A percentile compares a stretch with the other conserved stretches of the same genome.
phyloP scores from a whole-genome alignment of 1,284 basidiomycete genomes.

The Xerocomus nothofagi region DNA sequence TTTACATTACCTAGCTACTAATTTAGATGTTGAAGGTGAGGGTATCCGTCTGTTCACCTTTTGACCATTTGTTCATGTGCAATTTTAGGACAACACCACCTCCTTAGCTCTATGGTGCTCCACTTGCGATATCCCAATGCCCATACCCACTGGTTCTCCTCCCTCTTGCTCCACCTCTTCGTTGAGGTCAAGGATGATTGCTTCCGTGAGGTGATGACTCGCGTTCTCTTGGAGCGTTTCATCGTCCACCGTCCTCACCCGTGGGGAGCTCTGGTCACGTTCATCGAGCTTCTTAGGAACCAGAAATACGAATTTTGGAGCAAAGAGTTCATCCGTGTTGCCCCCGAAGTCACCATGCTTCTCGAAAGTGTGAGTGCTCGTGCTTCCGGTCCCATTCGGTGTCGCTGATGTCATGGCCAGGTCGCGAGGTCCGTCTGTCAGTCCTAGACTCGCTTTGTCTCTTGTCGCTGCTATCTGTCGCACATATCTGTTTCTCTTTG shows the following conservation, averaged over 20 bases:
- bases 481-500: conserved; percentile 54
- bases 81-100: conserved; percentile 81
- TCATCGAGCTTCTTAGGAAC: conserved; percentile 88
- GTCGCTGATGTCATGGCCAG: conserved; percentile 37
- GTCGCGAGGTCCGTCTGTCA: conserved; percentile 73
- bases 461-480: conserved; percentile 41
- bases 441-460: conserved; percentile 62
- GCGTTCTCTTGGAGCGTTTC: conserved; percentile 91
- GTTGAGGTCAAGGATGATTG: conserved; percentile 69
- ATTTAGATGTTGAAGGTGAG: conserved; percentile 89
- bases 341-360: conserved; percentile 78
- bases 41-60: conserved; percentile 3
- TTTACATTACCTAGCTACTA: conserved; percentile 78
- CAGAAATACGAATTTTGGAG: conserved; percentile 85
- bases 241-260: conserved; percentile 94
- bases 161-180: conserved; percentile 86
- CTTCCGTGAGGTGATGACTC: conserved; percentile 89
- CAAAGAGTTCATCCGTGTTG: conserved; percentile 78
- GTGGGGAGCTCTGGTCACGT: conserved; percentile 94
- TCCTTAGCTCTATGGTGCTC: conserved; percentile 87
- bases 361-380: conserved; percentile 68
- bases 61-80: conserved; percentile 11
- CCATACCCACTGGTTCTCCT: conserved; percentile 97
- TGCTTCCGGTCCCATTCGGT: conserved; percentile 1
- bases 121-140: conserved; percentile 96